phyloP scores from a whole-genome alignment of 225 moss, liverwort and hornwort genomes.

The Bryum argenteum region DNA sequence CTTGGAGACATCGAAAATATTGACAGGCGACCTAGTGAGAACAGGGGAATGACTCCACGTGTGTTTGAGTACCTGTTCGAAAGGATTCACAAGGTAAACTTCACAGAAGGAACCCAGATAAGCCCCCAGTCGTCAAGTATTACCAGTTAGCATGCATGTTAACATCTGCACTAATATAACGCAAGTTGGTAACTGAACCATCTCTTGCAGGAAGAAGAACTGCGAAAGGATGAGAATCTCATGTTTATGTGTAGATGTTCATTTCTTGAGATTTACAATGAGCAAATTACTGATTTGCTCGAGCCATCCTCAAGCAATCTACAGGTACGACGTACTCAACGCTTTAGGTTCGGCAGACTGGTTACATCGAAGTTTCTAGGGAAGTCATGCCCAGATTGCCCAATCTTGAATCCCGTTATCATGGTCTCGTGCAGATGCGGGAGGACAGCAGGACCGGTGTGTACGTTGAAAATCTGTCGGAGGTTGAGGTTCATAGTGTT shows the following conservation, averaged over 20 bases:
- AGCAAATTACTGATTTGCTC: conserved; percentile 45
- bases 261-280: conserved; percentile 43
- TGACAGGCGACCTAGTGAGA: conserved; percentile 32
- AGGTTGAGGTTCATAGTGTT: conserved; percentile 36
- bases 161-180: background rate
- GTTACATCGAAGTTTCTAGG: background rate
- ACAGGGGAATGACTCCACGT: conserved; percentile 47
- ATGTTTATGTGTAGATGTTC: conserved; percentile 41
- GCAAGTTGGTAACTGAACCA: background rate
- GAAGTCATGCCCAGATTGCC: background rate
- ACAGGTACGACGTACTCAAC: conserved; percentile 29
- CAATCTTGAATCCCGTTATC: background rate
- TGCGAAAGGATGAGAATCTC: conserved; percentile 35
- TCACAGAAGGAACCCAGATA: too few species aligned
- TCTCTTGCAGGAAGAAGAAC: conserved; percentile 40
- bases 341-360: background rate
- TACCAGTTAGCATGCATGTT: background rate
- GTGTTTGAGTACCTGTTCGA: conserved; percentile 43
- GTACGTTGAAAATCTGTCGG: conserved; percentile 43
- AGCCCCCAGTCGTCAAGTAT: too few species aligned
- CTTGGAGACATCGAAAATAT: conserved; percentile 26
- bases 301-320: conserved; percentile 38
- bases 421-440: conserved; percentile 30
- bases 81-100: conserved; percentile 36
- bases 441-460: conserved; percentile 46